Conservation (phyloP, 148 eudicot species). For the Polygonum aviculare region DNA sequence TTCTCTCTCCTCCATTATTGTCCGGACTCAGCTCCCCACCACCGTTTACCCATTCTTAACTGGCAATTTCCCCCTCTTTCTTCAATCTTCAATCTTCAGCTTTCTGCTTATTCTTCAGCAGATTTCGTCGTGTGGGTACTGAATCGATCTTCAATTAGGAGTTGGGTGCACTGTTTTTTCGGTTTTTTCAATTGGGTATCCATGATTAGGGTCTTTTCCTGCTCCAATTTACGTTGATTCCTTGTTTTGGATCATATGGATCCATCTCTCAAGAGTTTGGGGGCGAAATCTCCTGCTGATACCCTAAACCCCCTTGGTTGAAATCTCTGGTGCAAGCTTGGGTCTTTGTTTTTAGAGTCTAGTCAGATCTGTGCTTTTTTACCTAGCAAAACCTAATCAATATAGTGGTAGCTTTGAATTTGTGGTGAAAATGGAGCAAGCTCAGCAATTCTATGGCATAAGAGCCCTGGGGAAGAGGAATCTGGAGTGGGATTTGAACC, state of each 20-base stretch:
- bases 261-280: not conserved
- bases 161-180: not conserved
- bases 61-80: not conserved
- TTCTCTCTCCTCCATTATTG: constrained; percentile 10
- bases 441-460: constrained; percentile 1
- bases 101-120: not conserved
- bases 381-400: not conserved
- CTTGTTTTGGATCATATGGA: not conserved
- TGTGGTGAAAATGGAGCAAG: not conserved
- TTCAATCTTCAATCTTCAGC: not conserved
- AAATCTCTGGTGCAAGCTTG: not conserved
- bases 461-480: constrained; percentile 43
- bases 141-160: not conserved
- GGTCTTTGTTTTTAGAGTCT: not conserved
- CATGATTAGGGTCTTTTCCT: not conserved
- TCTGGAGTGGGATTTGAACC: constrained; percentile 77
- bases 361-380: not conserved
- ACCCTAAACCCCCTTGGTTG: not conserved
- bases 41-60: not conserved
- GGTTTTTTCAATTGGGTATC: not conserved
- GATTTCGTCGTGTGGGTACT: not conserved
- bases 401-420: not conserved
- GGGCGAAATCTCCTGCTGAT: not conserved
- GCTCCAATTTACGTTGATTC: not conserved
- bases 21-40: constrained; percentile 8